Evolutionary conservation across 176 grass and related monocot species (phyloP).

Genomic region (Pontederia paniculata): DNA sequence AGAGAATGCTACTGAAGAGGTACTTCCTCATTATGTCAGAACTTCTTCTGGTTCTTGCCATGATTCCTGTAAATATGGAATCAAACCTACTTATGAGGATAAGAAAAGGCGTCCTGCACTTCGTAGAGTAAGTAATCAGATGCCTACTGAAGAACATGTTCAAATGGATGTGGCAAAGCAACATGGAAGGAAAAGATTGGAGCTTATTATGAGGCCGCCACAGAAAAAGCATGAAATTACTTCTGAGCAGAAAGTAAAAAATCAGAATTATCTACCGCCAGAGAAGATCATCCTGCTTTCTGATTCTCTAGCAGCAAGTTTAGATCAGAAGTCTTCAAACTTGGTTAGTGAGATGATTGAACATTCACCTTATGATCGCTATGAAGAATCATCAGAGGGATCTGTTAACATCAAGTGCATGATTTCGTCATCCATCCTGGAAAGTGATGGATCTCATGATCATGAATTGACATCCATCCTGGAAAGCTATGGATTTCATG

Average conservation of each 20-base stretch:
- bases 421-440: too few relatives aligned
- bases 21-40: constrained; percentile 2
- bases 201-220: constrained; percentile 7
- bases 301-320: constrained; percentile 9
- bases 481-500: neutral
- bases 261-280: constrained; percentile 4
- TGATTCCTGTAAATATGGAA: constrained; percentile 4
- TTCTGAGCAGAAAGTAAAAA: constrained; percentile 17
- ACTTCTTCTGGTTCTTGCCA: constrained; percentile 4
- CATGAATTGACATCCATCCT: too few relatives aligned
- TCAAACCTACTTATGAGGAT: neutral
- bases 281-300: constrained; percentile 24
- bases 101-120: constrained; percentile 27
- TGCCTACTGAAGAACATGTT: neutral
- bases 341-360: constrained; percentile 5
- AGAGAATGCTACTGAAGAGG: neutral
- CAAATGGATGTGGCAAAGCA: neutral
- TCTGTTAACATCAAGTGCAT: constrained; percentile 32
- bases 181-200: constrained; percentile 18
- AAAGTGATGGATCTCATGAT: constrained; percentile 18
- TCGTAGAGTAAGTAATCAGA: constrained; percentile 8
- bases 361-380: constrained; percentile 2
- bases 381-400: constrained; percentile 28
- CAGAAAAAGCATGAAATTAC: constrained; percentile 16
- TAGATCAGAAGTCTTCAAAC: constrained; percentile 11